phyloP scores from a whole-genome alignment of 352 stramenopile genomes.

The Globisporangium irregulare region DNA sequence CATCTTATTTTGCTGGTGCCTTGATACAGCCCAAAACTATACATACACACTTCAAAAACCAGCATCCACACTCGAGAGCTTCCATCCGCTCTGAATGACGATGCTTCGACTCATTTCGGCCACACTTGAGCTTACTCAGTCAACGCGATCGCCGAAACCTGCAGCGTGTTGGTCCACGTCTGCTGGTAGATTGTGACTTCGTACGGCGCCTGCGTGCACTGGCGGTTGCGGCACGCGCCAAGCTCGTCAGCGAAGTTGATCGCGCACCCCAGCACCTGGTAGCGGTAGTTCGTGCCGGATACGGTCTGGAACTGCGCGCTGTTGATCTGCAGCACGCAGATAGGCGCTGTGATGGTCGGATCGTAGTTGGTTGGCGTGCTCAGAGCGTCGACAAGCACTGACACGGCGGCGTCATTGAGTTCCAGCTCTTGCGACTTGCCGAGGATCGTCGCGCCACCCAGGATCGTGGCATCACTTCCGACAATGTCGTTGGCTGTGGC shows the following conservation, averaged over 20 bases:
- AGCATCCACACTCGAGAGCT: neutral
- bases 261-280: constrained; percentile 44
- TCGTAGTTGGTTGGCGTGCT: constrained; percentile 30
- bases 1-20: neutral
- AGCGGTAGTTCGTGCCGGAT: constrained; percentile 59
- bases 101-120: neutral
- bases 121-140: constrained; percentile 18
- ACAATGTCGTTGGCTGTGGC: neutral
- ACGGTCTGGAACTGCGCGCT: constrained; percentile 40
- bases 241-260: constrained; percentile 32
- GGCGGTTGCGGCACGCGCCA: constrained; percentile 37
- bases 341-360: constrained; percentile 22
- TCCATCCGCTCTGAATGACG: neutral
- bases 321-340: constrained; percentile 44
- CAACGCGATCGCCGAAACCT: constrained; percentile 35
- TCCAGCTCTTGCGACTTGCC: constrained; percentile 8
- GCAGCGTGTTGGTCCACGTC: constrained; percentile 35
- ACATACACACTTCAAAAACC: neutral
- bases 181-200: constrained; percentile 38
- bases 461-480: constrained; percentile 3
- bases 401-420: constrained; percentile 8
- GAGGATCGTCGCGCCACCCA: constrained; percentile 4
- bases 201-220: constrained; percentile 34
- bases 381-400: constrained; percentile 33
- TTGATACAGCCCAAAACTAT: neutral